These are phyloP conservation scores for Ceratobasidium sp. DNA, from an alignment of 1,284 basidiomycete genomes.

Conservation along the genomic window DNA sequence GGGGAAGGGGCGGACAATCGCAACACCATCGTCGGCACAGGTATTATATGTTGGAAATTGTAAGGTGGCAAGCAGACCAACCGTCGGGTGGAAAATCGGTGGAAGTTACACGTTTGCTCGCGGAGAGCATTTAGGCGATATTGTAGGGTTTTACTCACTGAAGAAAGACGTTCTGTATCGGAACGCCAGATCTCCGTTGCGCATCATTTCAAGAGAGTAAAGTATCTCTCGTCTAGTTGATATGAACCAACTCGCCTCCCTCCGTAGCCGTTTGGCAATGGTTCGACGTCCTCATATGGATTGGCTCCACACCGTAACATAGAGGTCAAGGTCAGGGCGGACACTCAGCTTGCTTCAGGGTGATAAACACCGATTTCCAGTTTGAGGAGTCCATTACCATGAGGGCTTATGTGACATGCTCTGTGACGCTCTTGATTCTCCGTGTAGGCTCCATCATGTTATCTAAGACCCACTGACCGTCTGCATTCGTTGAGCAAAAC, in stretches of 20 bases:
- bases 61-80: neutral
- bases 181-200: constrained; percentile 23
- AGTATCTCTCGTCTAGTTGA: neutral
- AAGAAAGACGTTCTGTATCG: constrained; percentile 20
- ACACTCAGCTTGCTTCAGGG: too few species aligned
- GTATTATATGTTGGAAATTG: too few species aligned
- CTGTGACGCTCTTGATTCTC: constrained; percentile 51
- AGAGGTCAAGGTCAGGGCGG: too few species aligned
- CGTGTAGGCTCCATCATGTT: constrained; percentile 53
- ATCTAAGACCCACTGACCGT: constrained; percentile 52
- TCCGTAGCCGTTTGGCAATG: neutral
- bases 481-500: constrained; percentile 36
- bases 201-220: neutral
- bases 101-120: constrained; percentile 14
- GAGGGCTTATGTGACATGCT: neutral
- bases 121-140: constrained; percentile 19
- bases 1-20: constrained; percentile 5
- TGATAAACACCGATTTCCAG: neutral
- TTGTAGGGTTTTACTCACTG: constrained; percentile 20
- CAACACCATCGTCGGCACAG: constrained; percentile 32
- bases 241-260: neutral
- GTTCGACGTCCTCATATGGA: neutral
- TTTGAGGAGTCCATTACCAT: neutral
- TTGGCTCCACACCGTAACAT: neutral
- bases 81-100: neutral